Conservation (phyloP, 1,284 basidiomycete species). For the Rhizoctonia solani region DNA sequence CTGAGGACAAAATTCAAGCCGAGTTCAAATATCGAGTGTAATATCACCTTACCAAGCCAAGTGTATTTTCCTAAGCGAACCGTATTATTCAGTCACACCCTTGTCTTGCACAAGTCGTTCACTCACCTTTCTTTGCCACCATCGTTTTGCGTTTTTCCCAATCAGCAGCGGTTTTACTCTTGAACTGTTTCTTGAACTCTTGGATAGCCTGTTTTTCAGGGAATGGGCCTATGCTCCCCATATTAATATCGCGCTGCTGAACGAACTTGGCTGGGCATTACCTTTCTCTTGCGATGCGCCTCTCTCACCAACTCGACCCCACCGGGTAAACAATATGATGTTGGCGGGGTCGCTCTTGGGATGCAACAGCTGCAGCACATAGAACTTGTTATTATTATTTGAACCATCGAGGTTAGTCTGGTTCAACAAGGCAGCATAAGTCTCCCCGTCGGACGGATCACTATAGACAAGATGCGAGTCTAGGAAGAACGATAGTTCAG, state of each 20-base stretch:
- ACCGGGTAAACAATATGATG: conserved; percentile 57
- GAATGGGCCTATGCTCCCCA: conserved; percentile 49
- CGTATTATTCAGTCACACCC: neutral
- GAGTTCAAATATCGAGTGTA: neutral
- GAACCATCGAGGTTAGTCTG: conserved; percentile 59
- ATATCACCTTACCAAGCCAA: conserved; percentile 55
- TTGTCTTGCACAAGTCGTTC: neutral
- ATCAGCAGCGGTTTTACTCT: conserved; percentile 53
- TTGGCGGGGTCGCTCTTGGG: conserved; percentile 50
- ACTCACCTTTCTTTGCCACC: conserved; percentile 56
- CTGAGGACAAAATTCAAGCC: conserved; percentile 44
- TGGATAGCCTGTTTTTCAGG: conserved; percentile 48
- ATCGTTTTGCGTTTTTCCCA: conserved; percentile 62
- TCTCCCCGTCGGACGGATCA: conserved; percentile 49
- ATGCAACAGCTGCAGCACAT: conserved; percentile 65
- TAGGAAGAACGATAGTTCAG: conserved; percentile 39
- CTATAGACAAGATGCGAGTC: conserved; percentile 61
- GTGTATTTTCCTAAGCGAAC: conserved; percentile 56
- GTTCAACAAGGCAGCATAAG: conserved; percentile 72
- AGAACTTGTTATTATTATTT: conserved; percentile 49
- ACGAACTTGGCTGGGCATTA: conserved; percentile 40
- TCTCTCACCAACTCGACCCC: conserved; percentile 63
- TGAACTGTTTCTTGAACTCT: conserved; percentile 67
- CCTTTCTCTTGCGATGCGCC: conserved; percentile 59
- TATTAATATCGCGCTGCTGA: conserved; percentile 39